Base-by-base conservation (phyloP, 345 rosid genomes). In the Pseudoturritis turrita region DNA sequence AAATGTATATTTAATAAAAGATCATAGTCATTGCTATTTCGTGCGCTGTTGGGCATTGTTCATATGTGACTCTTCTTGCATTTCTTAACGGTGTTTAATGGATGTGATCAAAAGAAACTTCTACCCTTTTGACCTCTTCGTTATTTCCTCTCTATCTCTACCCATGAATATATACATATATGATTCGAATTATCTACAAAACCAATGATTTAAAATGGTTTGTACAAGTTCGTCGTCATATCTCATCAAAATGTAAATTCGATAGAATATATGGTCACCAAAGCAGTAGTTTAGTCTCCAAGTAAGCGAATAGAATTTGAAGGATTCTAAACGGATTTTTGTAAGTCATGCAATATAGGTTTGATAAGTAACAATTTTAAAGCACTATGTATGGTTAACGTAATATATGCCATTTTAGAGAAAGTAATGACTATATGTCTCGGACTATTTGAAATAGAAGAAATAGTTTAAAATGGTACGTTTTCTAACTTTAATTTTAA, bases 41-140 rank as follows among this genome's bases (percentile, higher is more conserved):
- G 58, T 70, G 66, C n/a, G 46, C 6, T 35, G 39, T 69, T 69
- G 46, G 26, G 10, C 54, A 19, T 44, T 45, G 45, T 7, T 43
- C 55, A 31, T 10, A 10, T 43, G 58, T 39, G 61, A 59, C 68
- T 59, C 29, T 7, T 62, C 55, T 51, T 52, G 45, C 62, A 61
- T 71, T 62, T 71, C 35, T 61, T 61, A 61, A 51, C 12, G 60
- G 68, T 61, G 61, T 61, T 62, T 71, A 61, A 26, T 61, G 41
- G 43, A 61, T 61, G 12, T 71, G 35, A 71, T 51, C 69, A 71
- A 71, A 61, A 40, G 43, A 51, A 39, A 61, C 39, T 50, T 58
- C 61, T 36, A 28, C 39, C 36, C 40, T 46, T 33, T 70, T 70
- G 66, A 57, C 58, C 22, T 56, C 46, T 10, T 58, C 66, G 3